phyloP scores from a whole-genome alignment of 2,329 filamentous ascomycete genomes.

The Cladosporium cucumerinum region DNA sequence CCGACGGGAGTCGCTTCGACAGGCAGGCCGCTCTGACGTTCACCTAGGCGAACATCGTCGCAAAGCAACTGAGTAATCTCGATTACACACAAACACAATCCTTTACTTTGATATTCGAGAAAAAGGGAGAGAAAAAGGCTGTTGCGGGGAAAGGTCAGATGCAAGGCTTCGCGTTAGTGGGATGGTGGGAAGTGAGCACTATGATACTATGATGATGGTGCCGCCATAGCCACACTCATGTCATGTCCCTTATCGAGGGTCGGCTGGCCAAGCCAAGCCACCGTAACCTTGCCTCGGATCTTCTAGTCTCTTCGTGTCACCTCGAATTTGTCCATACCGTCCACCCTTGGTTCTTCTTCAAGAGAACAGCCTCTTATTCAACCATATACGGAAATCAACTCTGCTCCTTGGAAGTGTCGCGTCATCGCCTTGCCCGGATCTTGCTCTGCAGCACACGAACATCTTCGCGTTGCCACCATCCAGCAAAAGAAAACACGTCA shows the following conservation, averaged over 20 bases:
- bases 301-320: not conserved
- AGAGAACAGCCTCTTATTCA: not conserved
- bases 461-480: not conserved
- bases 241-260: not conserved
- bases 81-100: no score
- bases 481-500: not conserved
- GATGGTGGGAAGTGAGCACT: no score
- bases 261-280: not conserved
- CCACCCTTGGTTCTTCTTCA: not conserved
- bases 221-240: no score
- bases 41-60: no score
- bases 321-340: not conserved
- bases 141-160: no score
- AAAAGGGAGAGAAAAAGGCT: no score
- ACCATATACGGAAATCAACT: not conserved
- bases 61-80: no score
- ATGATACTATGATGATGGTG: no score
- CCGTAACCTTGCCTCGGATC: not conserved
- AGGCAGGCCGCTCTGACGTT: no score
- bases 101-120: no score
- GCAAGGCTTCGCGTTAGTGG: no score
- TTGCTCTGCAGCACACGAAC: not conserved
- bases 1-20: no score
- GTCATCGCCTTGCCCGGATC: not conserved
- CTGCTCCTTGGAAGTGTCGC: not conserved